phyloP scores from a whole-genome alignment of 495 filamentous ascomycete genomes.

The Penicillium atrosanguineum region DNA sequence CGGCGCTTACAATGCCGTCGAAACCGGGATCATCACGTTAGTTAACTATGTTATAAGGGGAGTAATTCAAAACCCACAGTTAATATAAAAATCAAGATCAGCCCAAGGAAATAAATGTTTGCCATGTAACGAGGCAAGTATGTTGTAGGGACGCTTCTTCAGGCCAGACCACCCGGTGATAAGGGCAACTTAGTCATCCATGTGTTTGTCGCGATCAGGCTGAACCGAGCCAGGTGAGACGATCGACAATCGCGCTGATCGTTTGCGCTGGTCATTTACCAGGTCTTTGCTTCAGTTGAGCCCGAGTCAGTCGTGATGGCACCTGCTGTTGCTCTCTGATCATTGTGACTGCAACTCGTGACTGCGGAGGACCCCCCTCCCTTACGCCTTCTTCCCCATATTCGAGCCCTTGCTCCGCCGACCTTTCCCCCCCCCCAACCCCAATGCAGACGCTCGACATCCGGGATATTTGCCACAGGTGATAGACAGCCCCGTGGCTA shows the following conservation, averaged over 20 bases:
- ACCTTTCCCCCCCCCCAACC: slow-evolving; percentile 13
- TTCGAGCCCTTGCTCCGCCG: slow-evolving; percentile 26
- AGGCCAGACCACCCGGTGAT: slow-evolving; percentile 1
- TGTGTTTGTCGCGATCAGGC: slow-evolving; percentile 20
- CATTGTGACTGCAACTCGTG: slow-evolving; percentile 19
- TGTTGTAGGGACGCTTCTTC: not conserved
- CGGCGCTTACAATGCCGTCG: no score
- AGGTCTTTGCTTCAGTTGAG: not conserved
- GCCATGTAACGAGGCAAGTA: not conserved
- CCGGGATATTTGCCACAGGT: slow-evolving; percentile 34
- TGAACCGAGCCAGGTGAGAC: slow-evolving; percentile 22
- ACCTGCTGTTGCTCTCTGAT: slow-evolving; percentile 17
- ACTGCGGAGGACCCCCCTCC: slow-evolving; percentile 24
- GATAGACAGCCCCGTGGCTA: slow-evolving; percentile 41
- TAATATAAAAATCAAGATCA: not conserved
- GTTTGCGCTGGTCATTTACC: slow-evolving; percentile 6
- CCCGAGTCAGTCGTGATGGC: slow-evolving; percentile 15
- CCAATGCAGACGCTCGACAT: slow-evolving; percentile 38
- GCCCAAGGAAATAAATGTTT: not conserved
- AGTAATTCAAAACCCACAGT: not conserved
- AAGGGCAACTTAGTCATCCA: slow-evolving; percentile 26
- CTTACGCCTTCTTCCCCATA: slow-evolving; percentile 25
- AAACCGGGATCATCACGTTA: no score
- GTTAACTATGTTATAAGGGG: no score
- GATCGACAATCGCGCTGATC: slow-evolving; percentile 15